Evolutionary conservation across 495 filamentous ascomycete genomes (phyloP).

Genomic region (Aspergillus mulundensis): DNA sequence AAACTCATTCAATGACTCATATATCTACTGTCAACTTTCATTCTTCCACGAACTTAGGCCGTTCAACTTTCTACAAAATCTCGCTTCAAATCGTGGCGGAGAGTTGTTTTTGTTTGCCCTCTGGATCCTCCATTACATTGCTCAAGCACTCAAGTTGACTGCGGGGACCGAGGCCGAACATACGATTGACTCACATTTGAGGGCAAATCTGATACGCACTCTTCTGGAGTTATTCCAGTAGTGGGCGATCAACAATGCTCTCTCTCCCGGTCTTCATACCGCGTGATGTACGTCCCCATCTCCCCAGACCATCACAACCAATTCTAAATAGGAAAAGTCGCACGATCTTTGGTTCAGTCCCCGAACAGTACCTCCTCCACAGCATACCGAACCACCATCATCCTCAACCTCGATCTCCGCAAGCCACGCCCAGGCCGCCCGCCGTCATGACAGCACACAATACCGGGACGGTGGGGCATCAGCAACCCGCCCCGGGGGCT

Average conservation of each 20-base stretch:
- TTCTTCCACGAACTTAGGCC: not conserved
- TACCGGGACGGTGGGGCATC: not conserved
- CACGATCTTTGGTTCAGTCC: slow-evolving; percentile 68
- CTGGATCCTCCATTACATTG: not conserved
- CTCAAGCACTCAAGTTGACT: not conserved
- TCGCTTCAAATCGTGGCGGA: not conserved
- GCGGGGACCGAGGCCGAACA: too few species aligned
- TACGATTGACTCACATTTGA: not conserved
- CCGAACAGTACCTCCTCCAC: slow-evolving; percentile 35
- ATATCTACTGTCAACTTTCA: not conserved
- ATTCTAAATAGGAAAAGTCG: slow-evolving; percentile 39
- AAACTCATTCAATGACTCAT: not conserved
- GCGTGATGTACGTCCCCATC: slow-evolving; percentile 56
- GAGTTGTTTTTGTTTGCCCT: not conserved
- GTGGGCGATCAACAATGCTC: slow-evolving; percentile 47
- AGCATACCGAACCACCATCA: slow-evolving; percentile 19
- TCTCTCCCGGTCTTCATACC: slow-evolving; percentile 70
- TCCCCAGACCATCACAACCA: slow-evolving; percentile 5
- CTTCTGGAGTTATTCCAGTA: not conserved
- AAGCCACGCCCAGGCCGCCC: slow-evolving; percentile 10
- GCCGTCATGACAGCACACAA: slow-evolving; percentile 1
- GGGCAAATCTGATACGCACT: not conserved
- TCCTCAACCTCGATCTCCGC: slow-evolving; percentile 14
- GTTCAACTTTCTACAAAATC: not conserved
- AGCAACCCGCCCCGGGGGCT: not conserved